Evolutionary conservation across 805 yeast species (phyloP), one percentile per base, ranked within the genome.

Genomic region (Monosporozyma solicola): DNA sequence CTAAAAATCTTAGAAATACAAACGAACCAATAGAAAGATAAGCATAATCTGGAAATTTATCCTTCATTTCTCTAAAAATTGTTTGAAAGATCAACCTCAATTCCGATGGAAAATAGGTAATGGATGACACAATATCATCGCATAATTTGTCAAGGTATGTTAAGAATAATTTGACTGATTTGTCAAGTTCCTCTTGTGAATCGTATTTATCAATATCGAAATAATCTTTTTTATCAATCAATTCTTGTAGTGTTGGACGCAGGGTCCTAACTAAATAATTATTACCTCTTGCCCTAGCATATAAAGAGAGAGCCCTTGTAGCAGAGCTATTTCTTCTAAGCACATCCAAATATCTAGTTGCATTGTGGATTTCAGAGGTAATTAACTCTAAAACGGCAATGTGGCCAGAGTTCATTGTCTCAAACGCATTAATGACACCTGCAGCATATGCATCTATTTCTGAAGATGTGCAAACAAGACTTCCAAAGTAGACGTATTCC

Each of bases 11-110:
- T 58, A 91, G 73, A 61, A 91, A 90, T 53, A 90, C 73, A 63
- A 86, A 91, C 0, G 95, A 88, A 0, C 96, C 95, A 31, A 89
- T 84, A 0, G 94, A 86, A 25, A 82, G 74, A 27, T 77, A 72
- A 44, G 84, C 76, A 44, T 84, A 83, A 39, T 79, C 82, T 0
- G 85, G 85, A 58, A 84, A 84, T 58, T 79, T 80, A 15, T 68
- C 66, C 22, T 75, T 69, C 53, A 87, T 80, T 51, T 82, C 69
- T 39, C 70, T 63, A 68, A 77, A 74, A 55, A 88, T 80, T 48
- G 84, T 77, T 56, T 80, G 71, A 58, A 95, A 84, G 41, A 90
- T 81, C 63, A 79, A 77, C 52, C 80, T 78, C 54, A 91, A 76
- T 13, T 90, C 87, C 20, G 72, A 66, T 0, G 97, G 97, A 49